Base-by-base conservation (phyloP, 2,329 filamentous ascomycete genomes). In the Curvularia sp. region DNA sequence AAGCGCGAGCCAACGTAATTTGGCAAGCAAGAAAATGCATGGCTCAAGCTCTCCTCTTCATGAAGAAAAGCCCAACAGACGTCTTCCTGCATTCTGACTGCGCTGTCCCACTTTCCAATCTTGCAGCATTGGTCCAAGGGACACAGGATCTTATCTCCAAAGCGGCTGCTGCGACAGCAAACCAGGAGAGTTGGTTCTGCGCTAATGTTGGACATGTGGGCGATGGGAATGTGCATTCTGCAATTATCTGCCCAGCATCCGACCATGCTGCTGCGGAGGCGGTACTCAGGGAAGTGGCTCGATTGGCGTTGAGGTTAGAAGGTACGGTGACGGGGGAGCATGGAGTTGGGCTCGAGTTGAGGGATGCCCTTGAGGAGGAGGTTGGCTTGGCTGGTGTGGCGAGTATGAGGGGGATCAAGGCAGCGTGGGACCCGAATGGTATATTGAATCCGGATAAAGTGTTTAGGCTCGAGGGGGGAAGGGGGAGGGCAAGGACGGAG, bases 311-410 rank as follows among this genome's bases (percentile, higher is more conserved):
- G 43, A 89, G 90, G 76, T 83, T 93, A 80, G 91, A 95, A 74
- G 92, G 92, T 1, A 95, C 92, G 0, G 89, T 93, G 0, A 93
- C 91, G 23, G 91, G 91, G 32, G 91, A 95, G 78, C 91, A 95
- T 77, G 91, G 91, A 9, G 88, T 95, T 45, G 91, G 91, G 6
- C 77, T 94, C 49, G 89, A 93, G 63, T 92, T 94, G 85, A 83
- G 91, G 66, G 91, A 93, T 74, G 92, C 93, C 72, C 81, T 95
- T 49, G 82, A 85, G 7, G 89, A 93, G 67, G 91, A 95, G 78
- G 82, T 95, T 27, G 91, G 91, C 12, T 80, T 85, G 74, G 82
- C 79, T 12, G 91, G 91, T 0, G 89, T 95, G 5, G 89, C 91
- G 75, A 80, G 87, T 19, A 95, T 95, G 91, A 85, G 91, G 77